Evolutionary conservation across 2,329 filamentous ascomycete genomes (phyloP).

Genomic region (Clarireedia hainanense): DNA sequence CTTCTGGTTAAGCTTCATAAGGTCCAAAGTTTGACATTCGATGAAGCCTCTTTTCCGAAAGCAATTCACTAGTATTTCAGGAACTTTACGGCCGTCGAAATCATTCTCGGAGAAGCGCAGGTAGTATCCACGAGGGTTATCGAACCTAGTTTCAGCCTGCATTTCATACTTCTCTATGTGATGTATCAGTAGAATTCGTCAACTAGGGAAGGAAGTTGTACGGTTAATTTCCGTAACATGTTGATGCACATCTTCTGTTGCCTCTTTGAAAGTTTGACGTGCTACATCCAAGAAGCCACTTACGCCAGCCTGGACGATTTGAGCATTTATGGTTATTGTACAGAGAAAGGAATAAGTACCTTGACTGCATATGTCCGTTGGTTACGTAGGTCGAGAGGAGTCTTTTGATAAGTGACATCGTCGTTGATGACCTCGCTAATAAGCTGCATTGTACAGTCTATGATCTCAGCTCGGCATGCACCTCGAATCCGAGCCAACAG

Average conservation of each 20-base stretch:
- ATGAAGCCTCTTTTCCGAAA: constrained; percentile 65
- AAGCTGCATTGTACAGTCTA: constrained; percentile 50
- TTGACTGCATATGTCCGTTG: constrained; percentile 87
- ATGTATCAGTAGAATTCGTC: background rate
- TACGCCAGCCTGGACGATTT: constrained; percentile 54
- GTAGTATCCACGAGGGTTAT: constrained; percentile 72
- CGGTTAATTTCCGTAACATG: constrained; percentile 62
- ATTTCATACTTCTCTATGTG: constrained; percentile 40
- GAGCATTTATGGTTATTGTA: background rate
- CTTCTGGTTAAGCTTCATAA: constrained; percentile 73
- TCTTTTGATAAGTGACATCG: constrained; percentile 69
- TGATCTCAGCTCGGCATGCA: constrained; percentile 57
- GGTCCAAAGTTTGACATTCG: constrained; percentile 78
- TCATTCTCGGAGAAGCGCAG: constrained; percentile 57
- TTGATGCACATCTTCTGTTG: constrained; percentile 67
- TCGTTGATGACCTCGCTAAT: constrained; percentile 70
- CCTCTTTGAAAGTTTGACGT: constrained; percentile 82
- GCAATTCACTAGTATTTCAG: constrained; percentile 69
- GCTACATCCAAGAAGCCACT: constrained; percentile 84
- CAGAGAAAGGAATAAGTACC: constrained; percentile 32
- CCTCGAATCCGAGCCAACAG: constrained; percentile 62
- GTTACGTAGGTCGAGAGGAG: constrained; percentile 78
- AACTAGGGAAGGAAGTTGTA: constrained; percentile 29
- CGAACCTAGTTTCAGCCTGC: constrained; percentile 62
- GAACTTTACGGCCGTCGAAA: constrained; percentile 51